Base-by-base conservation (phyloP, 805 yeast genomes). In the Ogataea salicorniae region DNA sequence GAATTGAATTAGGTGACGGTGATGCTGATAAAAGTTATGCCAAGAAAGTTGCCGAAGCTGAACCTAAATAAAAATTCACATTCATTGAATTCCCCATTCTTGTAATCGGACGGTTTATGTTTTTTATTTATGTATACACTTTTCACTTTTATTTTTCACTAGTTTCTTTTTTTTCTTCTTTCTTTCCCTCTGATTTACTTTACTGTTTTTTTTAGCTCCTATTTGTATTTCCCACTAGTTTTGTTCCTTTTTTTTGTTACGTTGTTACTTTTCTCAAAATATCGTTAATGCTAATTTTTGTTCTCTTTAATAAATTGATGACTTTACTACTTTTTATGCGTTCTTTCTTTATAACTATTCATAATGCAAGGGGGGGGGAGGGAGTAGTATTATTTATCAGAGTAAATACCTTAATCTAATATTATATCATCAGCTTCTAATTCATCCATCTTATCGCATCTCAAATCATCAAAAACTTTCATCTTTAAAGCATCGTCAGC, bases 401-500 rank as follows among this genome's bases (percentile, higher is more conserved):
- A 34, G 8, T 34, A n/a, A n/a, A 34, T 34, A 38, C 18, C 16
- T 45, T 47, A 59, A 45, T 58, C 61, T 35, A 59, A 48, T 9
- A 59, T 55, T 14, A 58, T 54, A 42, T 59, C 66, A 43, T 55
- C 62, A 40, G 50, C 58, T 22, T 26, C 31, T 26, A 37, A 23
- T 37, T 51, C 57, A 37, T 52, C 60, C 35, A 40, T 44, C 13
- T 46, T 48, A 20, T 37, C 40, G 26, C 37, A 49, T 52, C 31
- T 41, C 67, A 53, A 6, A 23, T 53, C 77, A 79, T 48, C 69
- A 61, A 87, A 85, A 61, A 84, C 87, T 22, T 80, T 78, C 65
- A 77, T 71, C 42, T 73, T 70, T 51, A 84, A 63, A 11, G 81
- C 72, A 36, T 80, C 81, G 46, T 70, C 72, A 0, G 89, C 86